Conservation (phyloP, 805 yeast genomes). For the Spencermartinsiella europaea region DNA sequence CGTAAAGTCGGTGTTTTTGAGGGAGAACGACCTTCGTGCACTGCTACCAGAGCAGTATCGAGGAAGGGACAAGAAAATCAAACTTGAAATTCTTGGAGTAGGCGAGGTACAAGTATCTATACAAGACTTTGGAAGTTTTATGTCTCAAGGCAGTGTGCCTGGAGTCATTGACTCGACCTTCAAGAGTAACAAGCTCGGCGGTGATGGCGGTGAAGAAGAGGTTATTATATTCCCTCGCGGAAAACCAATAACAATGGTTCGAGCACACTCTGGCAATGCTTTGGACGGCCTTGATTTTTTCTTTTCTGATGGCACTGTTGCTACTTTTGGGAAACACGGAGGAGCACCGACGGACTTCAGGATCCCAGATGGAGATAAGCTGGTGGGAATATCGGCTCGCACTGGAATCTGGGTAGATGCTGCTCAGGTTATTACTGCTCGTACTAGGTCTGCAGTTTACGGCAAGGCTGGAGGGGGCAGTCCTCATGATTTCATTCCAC, state of each 20-base stretch:
- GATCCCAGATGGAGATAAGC: slow-evolving; percentile 52
- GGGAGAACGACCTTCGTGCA: slow-evolving; percentile 42
- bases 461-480: slow-evolving; percentile 74
- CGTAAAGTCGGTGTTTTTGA: slow-evolving; percentile 45
- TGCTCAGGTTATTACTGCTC: slow-evolving; percentile 57
- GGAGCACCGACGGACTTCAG: slow-evolving; percentile 43
- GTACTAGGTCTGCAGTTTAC: slow-evolving; percentile 40
- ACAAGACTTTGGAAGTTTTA: slow-evolving; percentile 41
- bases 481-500: slow-evolving; percentile 53
- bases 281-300: slow-evolving; percentile 72
- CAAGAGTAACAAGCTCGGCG: slow-evolving; percentile 21
- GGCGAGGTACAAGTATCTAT: slow-evolving; percentile 57
- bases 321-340: slow-evolving; percentile 35
- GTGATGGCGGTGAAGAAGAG: slow-evolving; percentile 26
- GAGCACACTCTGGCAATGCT: slow-evolving; percentile 70
- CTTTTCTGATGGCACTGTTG: slow-evolving; percentile 28
- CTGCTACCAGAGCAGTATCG: slow-evolving; percentile 34
- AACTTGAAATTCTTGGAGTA: slow-evolving; percentile 50
- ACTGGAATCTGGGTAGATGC: slow-evolving; percentile 91
- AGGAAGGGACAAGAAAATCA: slow-evolving; percentile 35
- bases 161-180: slow-evolving; percentile 9
- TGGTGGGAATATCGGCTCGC: slow-evolving; percentile 58
- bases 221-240: slow-evolving; percentile 29
- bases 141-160: slow-evolving; percentile 1
- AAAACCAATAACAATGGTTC: slow-evolving; percentile 40